These are phyloP conservation scores for Lentinula sp. DNA, from an alignment of 768 basidiomycete genomes.

Conservation along the genomic window DNA sequence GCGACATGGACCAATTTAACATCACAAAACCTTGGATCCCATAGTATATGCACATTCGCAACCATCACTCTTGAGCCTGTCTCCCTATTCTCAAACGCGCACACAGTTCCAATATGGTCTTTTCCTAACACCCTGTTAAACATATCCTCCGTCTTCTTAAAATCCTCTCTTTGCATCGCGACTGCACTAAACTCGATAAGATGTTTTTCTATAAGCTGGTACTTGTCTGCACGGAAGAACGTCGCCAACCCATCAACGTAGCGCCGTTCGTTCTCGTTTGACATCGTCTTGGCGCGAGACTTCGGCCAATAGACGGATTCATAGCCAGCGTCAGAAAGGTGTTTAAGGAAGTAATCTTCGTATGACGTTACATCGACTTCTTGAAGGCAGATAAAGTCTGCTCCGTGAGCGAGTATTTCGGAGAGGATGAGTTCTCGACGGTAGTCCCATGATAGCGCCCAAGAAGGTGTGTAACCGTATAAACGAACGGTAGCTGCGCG, in stretches of 20 bases:
- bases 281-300: constrained; percentile 91
- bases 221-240: constrained; percentile 91
- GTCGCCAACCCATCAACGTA: constrained; percentile 95
- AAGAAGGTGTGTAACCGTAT: constrained; percentile 95
- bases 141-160: constrained; percentile 98
- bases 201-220: constrained; percentile 88
- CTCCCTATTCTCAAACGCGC: constrained; percentile 78
- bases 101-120: constrained; percentile 88
- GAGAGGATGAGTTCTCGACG: constrained; percentile 82
- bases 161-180: constrained; percentile 89
- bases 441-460: constrained; percentile 96
- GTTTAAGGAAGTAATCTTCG: constrained; percentile 82
- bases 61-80: constrained; percentile 87
- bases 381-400: constrained; percentile 92
- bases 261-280: constrained; percentile 66
- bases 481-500: constrained; percentile 80
- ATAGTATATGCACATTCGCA: constrained; percentile 87
- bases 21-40: constrained; percentile 89
- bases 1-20: constrained; percentile 98
- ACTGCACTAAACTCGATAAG: constrained; percentile 90
- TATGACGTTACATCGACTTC: constrained; percentile 93
- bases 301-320: constrained; percentile 91
- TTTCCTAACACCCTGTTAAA: constrained; percentile 96
- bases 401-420: constrained; percentile 73
- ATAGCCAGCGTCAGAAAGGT: constrained; percentile 71